Evolutionary conservation across 768 basidiomycete genomes (phyloP), one percentile per base, ranked within the genome.

Genomic region (Xerocomellus amylosporus): DNA sequence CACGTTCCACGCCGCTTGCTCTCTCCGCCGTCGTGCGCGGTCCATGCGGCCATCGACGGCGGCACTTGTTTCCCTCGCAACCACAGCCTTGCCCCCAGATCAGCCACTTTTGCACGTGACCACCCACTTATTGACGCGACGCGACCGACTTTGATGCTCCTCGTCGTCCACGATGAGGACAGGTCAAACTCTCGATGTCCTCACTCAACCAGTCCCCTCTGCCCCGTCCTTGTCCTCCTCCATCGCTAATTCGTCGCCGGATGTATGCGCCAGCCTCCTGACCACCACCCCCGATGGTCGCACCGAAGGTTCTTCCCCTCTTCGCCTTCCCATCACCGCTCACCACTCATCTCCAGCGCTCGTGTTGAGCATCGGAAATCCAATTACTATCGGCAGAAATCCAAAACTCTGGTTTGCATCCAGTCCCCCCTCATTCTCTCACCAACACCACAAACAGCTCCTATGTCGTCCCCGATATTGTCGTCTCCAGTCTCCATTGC

Each of bases 231-330:
- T 50, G 34, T 46, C 69, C 28, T 49, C 44, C 1, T 56, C 60
- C 31, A 2, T 28, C 4, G 33, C 51, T 0, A 42, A 53, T n/a
- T 42, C 59, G 3, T 63, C 60, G 7, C 50, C 51, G 33, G 70
- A 71, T 78, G 73, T 86, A 81, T 90, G 88, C 78, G 88, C 88
- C 19, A 89, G 87, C 64, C 72, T 90, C 8, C 70, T 85, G 24
- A 89, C 88, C 0, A 72, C 72, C 3, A 82, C 78, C 49, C 64
- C 64, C n/a, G 67, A 75, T n/a, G 87, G 86, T 10, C 77, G 81
- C 41, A 84, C 77, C 64, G 87, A 90, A 78, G 83, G 88, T 87
- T 36, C 28, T 19, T 20, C 17, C 33, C 41, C 19, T 39, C 34
- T 19, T 49, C 33, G 1, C 15, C 20, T 42, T 31, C 6, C 19